Evolutionary conservation across 1,284 basidiomycete species (phyloP).

Genomic region (Pseudozyma hubeiensis): DNA sequence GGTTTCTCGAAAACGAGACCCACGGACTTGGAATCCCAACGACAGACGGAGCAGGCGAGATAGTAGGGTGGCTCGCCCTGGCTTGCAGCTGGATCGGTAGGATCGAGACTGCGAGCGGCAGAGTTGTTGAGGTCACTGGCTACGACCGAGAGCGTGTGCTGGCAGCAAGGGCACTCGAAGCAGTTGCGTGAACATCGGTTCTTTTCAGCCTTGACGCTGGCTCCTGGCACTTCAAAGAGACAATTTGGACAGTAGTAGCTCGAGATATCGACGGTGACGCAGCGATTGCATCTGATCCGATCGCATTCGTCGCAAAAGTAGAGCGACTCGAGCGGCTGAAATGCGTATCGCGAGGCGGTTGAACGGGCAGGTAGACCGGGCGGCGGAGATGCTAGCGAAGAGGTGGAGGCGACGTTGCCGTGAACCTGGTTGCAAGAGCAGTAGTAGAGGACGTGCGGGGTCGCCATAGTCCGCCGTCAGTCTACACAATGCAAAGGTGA

Average conservation of each 20-base stretch:
- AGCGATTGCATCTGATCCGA: constrained; percentile 88
- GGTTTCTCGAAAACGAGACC: constrained; percentile 95
- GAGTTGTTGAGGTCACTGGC: constrained; percentile 79
- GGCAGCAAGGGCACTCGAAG: constrained; percentile 92
- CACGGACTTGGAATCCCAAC: constrained; percentile 92
- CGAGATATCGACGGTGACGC: constrained; percentile 90
- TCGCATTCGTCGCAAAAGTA: constrained; percentile 99
- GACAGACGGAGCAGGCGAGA: constrained; percentile 88
- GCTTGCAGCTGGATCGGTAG: constrained; percentile 64
- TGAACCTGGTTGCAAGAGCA: constrained; percentile 34
- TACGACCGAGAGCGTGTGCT: constrained; percentile 86
- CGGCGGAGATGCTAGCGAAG: constrained; percentile 18
- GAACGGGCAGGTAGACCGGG: constrained; percentile 39
- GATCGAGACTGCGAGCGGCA: constrained; percentile 20
- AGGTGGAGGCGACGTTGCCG: constrained; percentile 9
- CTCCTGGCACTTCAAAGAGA: constrained; percentile 97
- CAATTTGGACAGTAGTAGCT: constrained; percentile 98
- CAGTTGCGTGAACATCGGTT: constrained; percentile 98
- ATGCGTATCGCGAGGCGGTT: constrained; percentile 45
- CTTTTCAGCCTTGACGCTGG: constrained; percentile 93
- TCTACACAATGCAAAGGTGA: background rate
- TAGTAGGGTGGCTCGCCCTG: constrained; percentile 87
- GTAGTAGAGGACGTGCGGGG: constrained; percentile 45
- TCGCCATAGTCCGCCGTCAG: constrained; percentile 9
- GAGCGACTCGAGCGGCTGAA: constrained; percentile 81